Evolutionary conservation across 768 basidiomycete genomes (phyloP), one percentile per base, ranked within the genome.

Genomic region (Agaricus bisporus): DNA sequence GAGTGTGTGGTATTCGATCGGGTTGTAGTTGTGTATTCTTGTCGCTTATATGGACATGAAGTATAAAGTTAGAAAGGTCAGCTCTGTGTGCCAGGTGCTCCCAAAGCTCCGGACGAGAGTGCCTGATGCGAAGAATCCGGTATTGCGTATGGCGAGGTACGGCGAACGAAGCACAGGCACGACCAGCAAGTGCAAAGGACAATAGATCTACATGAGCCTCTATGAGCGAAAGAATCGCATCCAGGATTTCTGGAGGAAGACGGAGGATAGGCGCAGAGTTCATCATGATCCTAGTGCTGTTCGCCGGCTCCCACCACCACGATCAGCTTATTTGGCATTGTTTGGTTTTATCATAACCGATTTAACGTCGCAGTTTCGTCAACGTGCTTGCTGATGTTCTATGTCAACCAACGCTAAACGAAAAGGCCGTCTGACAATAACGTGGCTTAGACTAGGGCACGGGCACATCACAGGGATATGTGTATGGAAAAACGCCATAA

Each of bases 111-210:
- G 73, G 71, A 43, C 66, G 60, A 1, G 69, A 64, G 29, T 71
- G 66, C 7, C 74, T 68, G n/a, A 74, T 66, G 26, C 74, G 73
- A 55, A 80, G 64, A 49, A 74, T 66, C 47, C 79, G 74, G 63
- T 80, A 79, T 56, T 79, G 70, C 18, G 69, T 75, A 51, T 80
- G 78, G n/a, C 69, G 60, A 26, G 79, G 79, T 41, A 76, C 70
- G 39, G 74, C 69, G 48, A 73, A 59, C 15, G 58, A 60, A 48
- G 69, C 66, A 47, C 69, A 70, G 32, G 65, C 53, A 54, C 64
- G 65, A n/a, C 73, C 77, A 26, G 70, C 62, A n/a, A 74, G 66
- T 1, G 75, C 77, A 51, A 80, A 68, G 10, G 73, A 67, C 32
- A 78, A 59, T 29, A 80, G 66, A 57, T 79, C 74, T 26, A 56